Evolutionary conservation across 257 asterid species (phyloP).

Genomic region (Schizonepeta tenuifolia): DNA sequence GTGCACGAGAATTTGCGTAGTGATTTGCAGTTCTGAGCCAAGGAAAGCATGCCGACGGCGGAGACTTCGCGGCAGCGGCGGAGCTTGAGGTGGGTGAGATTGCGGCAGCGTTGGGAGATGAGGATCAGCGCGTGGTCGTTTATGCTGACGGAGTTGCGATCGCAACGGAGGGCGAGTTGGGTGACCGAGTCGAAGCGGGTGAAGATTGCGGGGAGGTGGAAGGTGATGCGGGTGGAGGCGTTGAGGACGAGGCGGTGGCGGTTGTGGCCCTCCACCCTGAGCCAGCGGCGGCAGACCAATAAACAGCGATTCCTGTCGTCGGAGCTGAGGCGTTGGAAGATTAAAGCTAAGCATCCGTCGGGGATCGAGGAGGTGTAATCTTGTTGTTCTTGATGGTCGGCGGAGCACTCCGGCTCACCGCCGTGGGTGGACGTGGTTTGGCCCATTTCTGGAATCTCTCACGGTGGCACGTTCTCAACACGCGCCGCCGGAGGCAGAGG

Average conservation of each 20-base stretch:
- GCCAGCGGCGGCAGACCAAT: conserved; percentile 76
- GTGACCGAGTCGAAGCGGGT: conserved; percentile 69
- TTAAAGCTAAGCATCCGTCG: conserved; percentile 71
- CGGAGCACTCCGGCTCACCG: neutral
- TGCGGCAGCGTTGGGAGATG: conserved; percentile 56
- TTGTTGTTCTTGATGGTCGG: conserved; percentile 21
- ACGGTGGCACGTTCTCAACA: conserved; percentile 22
- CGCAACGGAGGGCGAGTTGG: conserved; percentile 72
- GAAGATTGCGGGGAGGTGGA: conserved; percentile 49
- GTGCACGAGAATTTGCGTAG: conserved; percentile 73
- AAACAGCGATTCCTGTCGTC: conserved; percentile 65
- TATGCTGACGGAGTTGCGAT: conserved; percentile 61
- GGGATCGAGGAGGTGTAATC: conserved; percentile 65
- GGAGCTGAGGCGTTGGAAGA: conserved; percentile 64
- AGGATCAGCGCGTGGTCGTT: conserved; percentile 58
- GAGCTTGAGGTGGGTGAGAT: conserved; percentile 66
- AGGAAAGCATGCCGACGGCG: conserved; percentile 59
- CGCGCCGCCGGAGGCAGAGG: conserved; percentile 26
- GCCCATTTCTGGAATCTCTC: conserved; percentile 10
- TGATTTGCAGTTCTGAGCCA: conserved; percentile 59
- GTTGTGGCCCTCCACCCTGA: conserved; percentile 65
- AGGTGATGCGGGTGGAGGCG: conserved; percentile 50
- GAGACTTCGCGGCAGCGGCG: conserved; percentile 78
- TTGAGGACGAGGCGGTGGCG: conserved; percentile 68
- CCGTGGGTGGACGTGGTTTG: conserved; percentile 28